Conservation (phyloP, 768 basidiomycete species). For the Trametes coccinea region DNA sequence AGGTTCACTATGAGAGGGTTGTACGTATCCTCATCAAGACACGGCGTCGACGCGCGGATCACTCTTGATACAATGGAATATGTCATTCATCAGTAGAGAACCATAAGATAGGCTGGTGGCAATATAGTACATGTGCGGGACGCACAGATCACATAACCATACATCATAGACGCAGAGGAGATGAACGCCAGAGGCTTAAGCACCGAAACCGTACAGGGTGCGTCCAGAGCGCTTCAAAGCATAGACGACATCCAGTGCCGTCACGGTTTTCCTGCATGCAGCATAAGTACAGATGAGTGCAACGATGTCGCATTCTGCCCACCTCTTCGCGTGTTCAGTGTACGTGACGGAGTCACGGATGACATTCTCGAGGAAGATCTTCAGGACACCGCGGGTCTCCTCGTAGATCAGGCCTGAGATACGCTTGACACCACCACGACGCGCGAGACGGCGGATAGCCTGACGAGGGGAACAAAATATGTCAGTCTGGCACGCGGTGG, state of each 20-base stretch:
- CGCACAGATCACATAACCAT: constrained; percentile 18
- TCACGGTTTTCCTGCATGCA: constrained; percentile 45
- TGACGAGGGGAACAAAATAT: neutral
- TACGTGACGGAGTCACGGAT: constrained; percentile 45
- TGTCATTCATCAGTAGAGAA: constrained; percentile 9
- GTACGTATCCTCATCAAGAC: neutral
- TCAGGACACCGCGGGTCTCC: constrained; percentile 66
- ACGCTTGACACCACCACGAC: constrained; percentile 69
- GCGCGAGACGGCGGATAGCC: constrained; percentile 52
- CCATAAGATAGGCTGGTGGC: constrained; percentile 13
- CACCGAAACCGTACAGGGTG: constrained; percentile 59
- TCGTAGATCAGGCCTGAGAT: constrained; percentile 61
- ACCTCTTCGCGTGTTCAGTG: constrained; percentile 61
- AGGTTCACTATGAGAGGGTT: too few relatives aligned
- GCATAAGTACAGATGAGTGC: neutral
- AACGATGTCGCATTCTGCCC: neutral
- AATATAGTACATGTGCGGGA: constrained; percentile 18
- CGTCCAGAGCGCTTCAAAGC: constrained; percentile 60
- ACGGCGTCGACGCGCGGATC: too few relatives aligned
- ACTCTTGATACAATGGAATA: neutral
- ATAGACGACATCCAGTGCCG: constrained; percentile 62
- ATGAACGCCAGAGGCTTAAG: constrained; percentile 29
- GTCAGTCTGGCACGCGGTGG: neutral
- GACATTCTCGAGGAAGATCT: constrained; percentile 59
- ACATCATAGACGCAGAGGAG: constrained; percentile 12